These are phyloP conservation scores for Colletotrichum kahawae DNA, from an alignment of 2,329 filamentous ascomycete genomes.

Conservation along the genomic window DNA sequence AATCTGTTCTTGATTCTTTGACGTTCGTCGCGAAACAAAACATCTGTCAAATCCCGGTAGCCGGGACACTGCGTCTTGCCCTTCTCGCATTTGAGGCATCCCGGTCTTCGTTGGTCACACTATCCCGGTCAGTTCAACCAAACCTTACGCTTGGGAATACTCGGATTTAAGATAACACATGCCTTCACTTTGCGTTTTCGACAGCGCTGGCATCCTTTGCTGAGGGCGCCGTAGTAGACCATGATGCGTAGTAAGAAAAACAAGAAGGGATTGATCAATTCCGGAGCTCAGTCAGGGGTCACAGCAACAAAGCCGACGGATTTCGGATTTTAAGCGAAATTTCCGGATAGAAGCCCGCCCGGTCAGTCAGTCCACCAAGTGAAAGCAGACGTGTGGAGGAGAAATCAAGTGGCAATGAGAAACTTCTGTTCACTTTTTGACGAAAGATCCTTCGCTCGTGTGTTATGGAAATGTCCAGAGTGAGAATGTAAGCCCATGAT, in stretches of 20 bases:
- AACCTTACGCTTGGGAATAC: background rate
- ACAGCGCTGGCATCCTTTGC: slow-evolving; percentile 31
- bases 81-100: slow-evolving; percentile 29
- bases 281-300: background rate
- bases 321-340: background rate
- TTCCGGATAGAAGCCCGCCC: background rate
- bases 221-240: slow-evolving; percentile 27
- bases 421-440: background rate
- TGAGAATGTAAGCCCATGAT: background rate
- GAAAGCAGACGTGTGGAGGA: background rate
- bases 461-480: background rate
- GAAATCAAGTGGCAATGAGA: background rate
- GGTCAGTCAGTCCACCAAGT: background rate
- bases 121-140: background rate
- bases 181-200: slow-evolving; percentile 31
- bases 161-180: background rate
- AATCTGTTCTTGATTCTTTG: slow-evolving; percentile 22
- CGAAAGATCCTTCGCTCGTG: background rate
- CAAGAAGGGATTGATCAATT: background rate
- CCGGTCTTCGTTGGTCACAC: slow-evolving; percentile 30
- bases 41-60: slow-evolving; percentile 26
- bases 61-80: slow-evolving; percentile 26
- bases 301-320: background rate
- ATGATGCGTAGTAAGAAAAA: slow-evolving; percentile 1
- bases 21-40: slow-evolving; percentile 31